Evolutionary conservation across 257 asterid species (phyloP), one percentile per base, ranked within the genome.

Genomic region (Plantago major): DNA sequence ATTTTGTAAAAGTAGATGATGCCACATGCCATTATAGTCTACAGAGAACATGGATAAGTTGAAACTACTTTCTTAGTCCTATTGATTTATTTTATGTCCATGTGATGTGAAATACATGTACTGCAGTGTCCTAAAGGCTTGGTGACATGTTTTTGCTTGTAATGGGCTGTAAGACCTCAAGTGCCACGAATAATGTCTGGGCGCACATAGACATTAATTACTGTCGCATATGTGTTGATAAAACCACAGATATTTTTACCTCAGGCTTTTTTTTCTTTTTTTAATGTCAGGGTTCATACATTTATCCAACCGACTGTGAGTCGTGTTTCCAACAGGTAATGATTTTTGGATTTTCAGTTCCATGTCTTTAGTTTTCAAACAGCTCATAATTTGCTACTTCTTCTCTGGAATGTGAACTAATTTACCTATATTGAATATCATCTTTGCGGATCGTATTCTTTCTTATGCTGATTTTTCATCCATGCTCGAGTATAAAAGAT

Each of bases 301-400:
- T 93, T 93, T 71, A 89, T 83, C 74, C 94, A 83, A 75, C 97
- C 97, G 66, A 80, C 96, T 42, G 95, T 81, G 66, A 81, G 73
- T 76, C 95, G 99, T 55, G 86, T 93, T 28, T 96, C 85, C 53
- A 93, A 81, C 83, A 89, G 99, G 99, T 92, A 83, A 42, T 38
- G 17, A 15, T 52, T 66, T 52, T 69, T 40, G n/a, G 16, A 11
- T 66, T 71, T 38, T 53, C 42, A 37, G 49, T 57, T 67, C 28
- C 59, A 49, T 56, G 54, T 70, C 71, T 49, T 66, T 62, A 43
- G 28, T 37, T 40, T 53, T 63, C 37, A 26, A 14, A 5, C 22
- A 6, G 17, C 46, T 28, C 5, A 55, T 0, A 11, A 11, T 46
- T 60, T 18, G 44, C 18, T 22, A 12, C 19, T 26, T 59, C 14